A percentile compares a stretch with the other conserved stretches of the same genome.
These are phyloP conservation scores for Nakazawaea populi DNA, from an alignment of 805 yeast genomes.

Conservation along the genomic window DNA sequence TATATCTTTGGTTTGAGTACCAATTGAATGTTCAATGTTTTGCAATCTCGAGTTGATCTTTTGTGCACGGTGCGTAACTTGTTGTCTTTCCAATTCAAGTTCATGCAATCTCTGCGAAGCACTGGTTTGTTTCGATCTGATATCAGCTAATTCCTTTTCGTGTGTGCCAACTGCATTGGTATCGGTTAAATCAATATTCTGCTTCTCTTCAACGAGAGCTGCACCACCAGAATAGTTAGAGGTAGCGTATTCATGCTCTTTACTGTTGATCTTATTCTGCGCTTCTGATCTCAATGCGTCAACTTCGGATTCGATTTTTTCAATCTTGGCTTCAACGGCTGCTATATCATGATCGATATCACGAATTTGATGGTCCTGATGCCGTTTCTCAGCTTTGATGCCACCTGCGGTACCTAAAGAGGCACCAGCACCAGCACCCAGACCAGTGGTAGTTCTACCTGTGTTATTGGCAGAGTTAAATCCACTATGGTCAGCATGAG, in stretches of 20 bases:
- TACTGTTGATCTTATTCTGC: background rate
- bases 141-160: background rate
- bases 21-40: background rate
- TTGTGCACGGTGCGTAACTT: background rate
- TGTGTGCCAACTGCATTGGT: background rate
- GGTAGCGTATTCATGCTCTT: constrained; percentile 1
- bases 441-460: background rate
- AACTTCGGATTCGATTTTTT: constrained; percentile 1
- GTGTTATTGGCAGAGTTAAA: background rate
- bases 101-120: background rate
- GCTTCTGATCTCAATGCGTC: background rate
- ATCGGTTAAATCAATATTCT: background rate
- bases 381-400: background rate
- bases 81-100: background rate
- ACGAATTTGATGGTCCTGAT: constrained; percentile 1
- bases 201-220: constrained; percentile 1
- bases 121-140: background rate
- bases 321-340: background rate
- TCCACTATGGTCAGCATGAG: background rate
- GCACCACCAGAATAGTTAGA: constrained; percentile 7
- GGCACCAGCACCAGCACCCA: constrained; percentile 1
- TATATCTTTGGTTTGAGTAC: background rate
- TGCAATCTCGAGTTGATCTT: background rate
- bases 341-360: constrained; percentile 5
- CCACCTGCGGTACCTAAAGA: background rate